Conservation (phyloP, 2,329 filamentous ascomycete genomes). For the Microdochium bolleyi region DNA sequence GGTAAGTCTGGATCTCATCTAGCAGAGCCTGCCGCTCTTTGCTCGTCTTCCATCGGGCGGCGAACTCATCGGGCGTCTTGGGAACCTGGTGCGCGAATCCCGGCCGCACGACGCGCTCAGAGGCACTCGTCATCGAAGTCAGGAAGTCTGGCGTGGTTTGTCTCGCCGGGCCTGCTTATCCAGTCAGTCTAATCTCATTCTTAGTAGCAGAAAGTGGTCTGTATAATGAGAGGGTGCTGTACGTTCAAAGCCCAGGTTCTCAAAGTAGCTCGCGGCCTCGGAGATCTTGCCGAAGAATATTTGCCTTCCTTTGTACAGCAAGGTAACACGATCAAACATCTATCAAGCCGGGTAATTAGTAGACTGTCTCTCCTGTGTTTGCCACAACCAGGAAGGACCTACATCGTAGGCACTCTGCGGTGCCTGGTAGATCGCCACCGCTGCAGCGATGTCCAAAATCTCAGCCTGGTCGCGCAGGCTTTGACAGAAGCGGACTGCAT, state of each 20-base stretch:
- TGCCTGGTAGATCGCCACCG: conserved; percentile 62
- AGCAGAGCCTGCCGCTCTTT: background rate
- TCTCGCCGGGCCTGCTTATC: conserved; percentile 29
- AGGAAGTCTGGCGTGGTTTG: conserved; percentile 60
- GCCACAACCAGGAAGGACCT: conserved; percentile 65
- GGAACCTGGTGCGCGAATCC: conserved; percentile 33
- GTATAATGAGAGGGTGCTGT: conserved; percentile 1
- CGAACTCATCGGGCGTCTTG: conserved; percentile 32
- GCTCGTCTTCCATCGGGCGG: conserved; percentile 13
- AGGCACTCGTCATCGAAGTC: conserved; percentile 58
- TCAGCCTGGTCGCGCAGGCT: conserved; percentile 54
- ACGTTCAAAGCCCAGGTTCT: conserved; percentile 55
- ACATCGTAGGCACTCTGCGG: conserved; percentile 61
- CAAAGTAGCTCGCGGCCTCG: conserved; percentile 57
- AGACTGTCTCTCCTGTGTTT: conserved; percentile 46
- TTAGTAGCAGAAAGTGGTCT: background rate
- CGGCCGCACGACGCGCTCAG: conserved; percentile 53
- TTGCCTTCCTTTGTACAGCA: background rate
- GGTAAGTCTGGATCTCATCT: background rate
- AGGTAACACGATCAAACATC: background rate
- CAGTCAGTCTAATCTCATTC: background rate
- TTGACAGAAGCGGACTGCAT: conserved; percentile 51
- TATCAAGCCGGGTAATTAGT: background rate
- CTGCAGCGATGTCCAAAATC: conserved; percentile 47
- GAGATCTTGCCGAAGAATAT: conserved; percentile 54